Evolutionary conservation across 352 stramenopile genomes (phyloP).

Genomic region (Pythium rishiriense): DNA sequence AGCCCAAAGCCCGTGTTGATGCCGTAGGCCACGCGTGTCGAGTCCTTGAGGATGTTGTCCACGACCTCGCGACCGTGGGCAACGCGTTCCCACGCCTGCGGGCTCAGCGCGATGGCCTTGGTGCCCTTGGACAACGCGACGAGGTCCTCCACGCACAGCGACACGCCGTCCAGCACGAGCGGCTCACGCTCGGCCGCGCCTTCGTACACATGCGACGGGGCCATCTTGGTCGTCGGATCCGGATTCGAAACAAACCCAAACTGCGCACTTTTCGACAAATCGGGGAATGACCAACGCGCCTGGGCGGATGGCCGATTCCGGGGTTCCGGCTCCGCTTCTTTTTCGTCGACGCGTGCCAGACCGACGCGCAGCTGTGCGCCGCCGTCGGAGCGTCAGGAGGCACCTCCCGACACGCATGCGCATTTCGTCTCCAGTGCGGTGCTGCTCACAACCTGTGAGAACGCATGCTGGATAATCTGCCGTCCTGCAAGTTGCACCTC

Average conservation of each 20-base stretch:
- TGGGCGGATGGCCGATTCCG: neutral
- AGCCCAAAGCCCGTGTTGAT: constrained; percentile 93
- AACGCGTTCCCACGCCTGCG: constrained; percentile 77
- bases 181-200: constrained; percentile 18
- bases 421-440: constrained; percentile 14
- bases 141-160: constrained; percentile 69
- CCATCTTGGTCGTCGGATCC: constrained; percentile 6
- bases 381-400: neutral
- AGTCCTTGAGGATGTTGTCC: constrained; percentile 86
- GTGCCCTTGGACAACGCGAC: constrained; percentile 66
- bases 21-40: constrained; percentile 80
- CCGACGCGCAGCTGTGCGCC: constrained; percentile 3
- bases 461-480: constrained; percentile 14
- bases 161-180: constrained; percentile 68
- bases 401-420: neutral
- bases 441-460: constrained; percentile 16
- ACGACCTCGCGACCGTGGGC: constrained; percentile 71
- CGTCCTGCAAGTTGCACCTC: constrained; percentile 1
- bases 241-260: no score
- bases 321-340: constrained; percentile 10
- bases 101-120: constrained; percentile 57
- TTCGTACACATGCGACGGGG: constrained; percentile 17
- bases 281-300: constrained; percentile 7
- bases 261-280: constrained; percentile 7
- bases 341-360: constrained; percentile 18